Conservation (phyloP, 2,329 filamentous ascomycete genomes). For the Aspergillus neoniger region DNA sequence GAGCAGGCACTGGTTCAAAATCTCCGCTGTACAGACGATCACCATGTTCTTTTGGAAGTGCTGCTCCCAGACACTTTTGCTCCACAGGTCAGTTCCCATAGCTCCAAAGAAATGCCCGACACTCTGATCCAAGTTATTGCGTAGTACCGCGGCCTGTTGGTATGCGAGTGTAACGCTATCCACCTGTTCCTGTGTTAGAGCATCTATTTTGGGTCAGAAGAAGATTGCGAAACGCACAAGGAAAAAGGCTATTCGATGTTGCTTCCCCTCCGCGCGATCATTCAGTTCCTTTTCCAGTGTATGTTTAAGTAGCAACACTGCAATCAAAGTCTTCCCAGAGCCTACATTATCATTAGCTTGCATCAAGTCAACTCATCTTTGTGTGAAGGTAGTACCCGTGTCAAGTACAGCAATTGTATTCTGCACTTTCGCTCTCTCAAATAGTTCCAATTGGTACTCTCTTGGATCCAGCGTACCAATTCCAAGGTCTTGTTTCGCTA, state of each 20-base stretch:
- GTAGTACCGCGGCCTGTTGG: slow-evolving; percentile 82
- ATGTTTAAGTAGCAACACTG: slow-evolving; percentile 78
- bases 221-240: slow-evolving; percentile 53
- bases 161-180: slow-evolving; percentile 88
- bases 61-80: slow-evolving; percentile 60
- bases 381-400: slow-evolving; percentile 59
- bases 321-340: slow-evolving; percentile 95
- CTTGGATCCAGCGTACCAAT: slow-evolving; percentile 74
- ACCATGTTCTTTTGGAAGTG: slow-evolving; percentile 70
- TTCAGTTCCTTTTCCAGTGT: slow-evolving; percentile 76
- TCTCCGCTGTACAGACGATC: slow-evolving; percentile 88
- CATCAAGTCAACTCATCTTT: too few relatives aligned
- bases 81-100: slow-evolving; percentile 64
- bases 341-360: slow-evolving; percentile 51
- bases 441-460: slow-evolving; percentile 90
- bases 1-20: slow-evolving; percentile 75
- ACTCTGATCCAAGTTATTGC: slow-evolving; percentile 75
- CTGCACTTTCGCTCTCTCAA: slow-evolving; percentile 77
- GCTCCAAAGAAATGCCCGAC: slow-evolving; percentile 74
- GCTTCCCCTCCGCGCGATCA: slow-evolving; percentile 61
- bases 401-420: slow-evolving; percentile 94
- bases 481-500: slow-evolving; percentile 54
- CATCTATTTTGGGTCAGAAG: background rate
- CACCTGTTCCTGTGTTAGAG: slow-evolving; percentile 52
- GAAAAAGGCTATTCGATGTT: slow-evolving; percentile 76